These are phyloP conservation scores for Urtica urens DNA, from an alignment of 306 rosid species.

Conservation along the genomic window DNA sequence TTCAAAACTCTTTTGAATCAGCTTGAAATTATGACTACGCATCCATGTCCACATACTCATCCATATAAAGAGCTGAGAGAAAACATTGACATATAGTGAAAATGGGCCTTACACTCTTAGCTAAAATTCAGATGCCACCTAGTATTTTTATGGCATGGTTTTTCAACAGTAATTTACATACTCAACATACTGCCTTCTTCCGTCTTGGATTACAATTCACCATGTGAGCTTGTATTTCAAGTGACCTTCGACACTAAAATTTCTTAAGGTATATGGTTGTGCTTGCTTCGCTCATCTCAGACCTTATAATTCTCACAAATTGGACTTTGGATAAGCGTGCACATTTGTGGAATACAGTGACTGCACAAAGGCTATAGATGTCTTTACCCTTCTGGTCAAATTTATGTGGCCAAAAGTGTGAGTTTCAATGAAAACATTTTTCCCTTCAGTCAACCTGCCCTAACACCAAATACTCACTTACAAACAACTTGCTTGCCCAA, in stretches of 20 bases:
- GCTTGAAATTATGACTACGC: not conserved
- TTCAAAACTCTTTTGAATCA: not conserved
- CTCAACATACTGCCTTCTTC: not conserved
- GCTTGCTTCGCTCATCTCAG: not conserved
- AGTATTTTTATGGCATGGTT: not conserved
- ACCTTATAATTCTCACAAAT: not conserved
- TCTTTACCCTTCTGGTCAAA: not conserved
- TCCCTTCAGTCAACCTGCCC: too few species aligned
- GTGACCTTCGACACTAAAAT: not conserved
- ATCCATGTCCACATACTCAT: not conserved
- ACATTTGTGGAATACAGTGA: not conserved
- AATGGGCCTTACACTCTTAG: not conserved
- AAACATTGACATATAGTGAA: not conserved
- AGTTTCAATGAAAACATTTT: not conserved
- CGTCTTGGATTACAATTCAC: not conserved
- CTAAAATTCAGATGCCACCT: not conserved
- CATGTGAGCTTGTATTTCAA: not conserved
- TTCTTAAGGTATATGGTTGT: not conserved
- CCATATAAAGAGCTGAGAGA: not conserved
- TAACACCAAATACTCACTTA: too few species aligned
- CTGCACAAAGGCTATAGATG: not conserved
- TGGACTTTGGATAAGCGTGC: not conserved
- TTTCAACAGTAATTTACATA: not conserved
- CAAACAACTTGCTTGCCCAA: too few species aligned
- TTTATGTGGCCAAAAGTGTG: not conserved